Conservation (phyloP, 305 asterid species). For the Salvia sclarea region DNA sequence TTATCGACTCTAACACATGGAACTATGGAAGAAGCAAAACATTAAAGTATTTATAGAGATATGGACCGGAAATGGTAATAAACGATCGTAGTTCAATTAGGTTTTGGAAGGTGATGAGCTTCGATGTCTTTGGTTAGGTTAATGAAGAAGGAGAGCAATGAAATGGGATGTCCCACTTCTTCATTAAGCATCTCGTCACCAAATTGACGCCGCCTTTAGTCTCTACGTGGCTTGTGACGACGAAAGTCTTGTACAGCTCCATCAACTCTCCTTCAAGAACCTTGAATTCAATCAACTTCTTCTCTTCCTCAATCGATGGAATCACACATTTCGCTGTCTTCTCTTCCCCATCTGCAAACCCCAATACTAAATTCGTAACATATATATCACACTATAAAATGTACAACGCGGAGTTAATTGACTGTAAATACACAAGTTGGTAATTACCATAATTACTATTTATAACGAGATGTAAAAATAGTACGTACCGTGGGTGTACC, state of each 20-base stretch:
- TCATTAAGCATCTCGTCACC: conserved; percentile 18
- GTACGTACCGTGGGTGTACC: background rate
- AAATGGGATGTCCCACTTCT: background rate
- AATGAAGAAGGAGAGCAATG: background rate
- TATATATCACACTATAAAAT: no score
- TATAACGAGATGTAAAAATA: no score
- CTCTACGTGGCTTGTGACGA: background rate
- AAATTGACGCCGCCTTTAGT: background rate
- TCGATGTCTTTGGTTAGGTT: background rate
- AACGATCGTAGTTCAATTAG: no score
- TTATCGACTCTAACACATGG: no score
- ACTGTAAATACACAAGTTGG: no score
- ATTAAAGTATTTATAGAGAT: no score
- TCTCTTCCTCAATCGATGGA: background rate
- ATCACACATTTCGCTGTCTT: background rate
- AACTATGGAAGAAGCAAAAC: no score
- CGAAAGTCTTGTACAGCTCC: background rate
- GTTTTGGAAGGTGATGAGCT: background rate
- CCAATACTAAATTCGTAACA: no score
- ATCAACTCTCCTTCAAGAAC: background rate
- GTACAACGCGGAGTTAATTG: no score
- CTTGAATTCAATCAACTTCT: background rate
- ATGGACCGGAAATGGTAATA: no score
- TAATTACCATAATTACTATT: no score
- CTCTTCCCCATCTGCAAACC: background rate